phyloP scores from a whole-genome alignment of 2,329 filamentous ascomycete species.

The Colletotrichum magnum region DNA sequence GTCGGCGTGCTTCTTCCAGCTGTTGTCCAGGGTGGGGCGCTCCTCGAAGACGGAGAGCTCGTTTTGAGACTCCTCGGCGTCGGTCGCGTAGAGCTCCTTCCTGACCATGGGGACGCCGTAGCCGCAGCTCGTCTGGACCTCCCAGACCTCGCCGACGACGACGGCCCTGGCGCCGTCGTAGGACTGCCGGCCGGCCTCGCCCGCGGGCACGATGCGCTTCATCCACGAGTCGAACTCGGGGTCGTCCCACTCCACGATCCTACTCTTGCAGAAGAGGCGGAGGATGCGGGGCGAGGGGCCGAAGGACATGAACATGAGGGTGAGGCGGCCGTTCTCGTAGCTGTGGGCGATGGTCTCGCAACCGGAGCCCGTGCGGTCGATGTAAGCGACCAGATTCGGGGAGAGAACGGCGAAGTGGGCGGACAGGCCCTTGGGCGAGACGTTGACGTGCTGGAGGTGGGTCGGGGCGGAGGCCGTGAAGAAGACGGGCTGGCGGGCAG shows the following conservation, averaged over 20 bases:
- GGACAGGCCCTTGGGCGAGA: slow-evolving; percentile 81
- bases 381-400: slow-evolving; percentile 74
- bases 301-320: slow-evolving; percentile 81
- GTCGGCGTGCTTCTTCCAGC: slow-evolving; percentile 62
- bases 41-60: slow-evolving; percentile 64
- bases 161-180: slow-evolving; percentile 71
- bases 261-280: slow-evolving; percentile 72
- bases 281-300: slow-evolving; percentile 72
- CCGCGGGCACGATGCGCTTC: slow-evolving; percentile 54
- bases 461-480: slow-evolving; percentile 81
- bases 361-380: slow-evolving; percentile 82
- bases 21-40: slow-evolving; percentile 69
- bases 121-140: slow-evolving; percentile 78
- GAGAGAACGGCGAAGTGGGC: slow-evolving; percentile 73
- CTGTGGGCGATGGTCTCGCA: slow-evolving; percentile 83
- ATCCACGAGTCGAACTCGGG: slow-evolving; percentile 64
- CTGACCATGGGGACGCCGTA: slow-evolving; percentile 72
- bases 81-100: slow-evolving; percentile 54
- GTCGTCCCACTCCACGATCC: slow-evolving; percentile 72
- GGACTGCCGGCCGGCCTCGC: slow-evolving; percentile 41
- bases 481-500: slow-evolving; percentile 78
- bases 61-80: slow-evolving; percentile 43
- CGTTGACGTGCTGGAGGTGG: slow-evolving; percentile 78
- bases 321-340: slow-evolving; percentile 82
- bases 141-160: slow-evolving; percentile 72